Percentiles rank a stretch among this genome's conserved stretches.
These are phyloP conservation scores for Kodamaea suecica DNA, from an alignment of 1,139 yeast species.

Conservation along the genomic window DNA sequence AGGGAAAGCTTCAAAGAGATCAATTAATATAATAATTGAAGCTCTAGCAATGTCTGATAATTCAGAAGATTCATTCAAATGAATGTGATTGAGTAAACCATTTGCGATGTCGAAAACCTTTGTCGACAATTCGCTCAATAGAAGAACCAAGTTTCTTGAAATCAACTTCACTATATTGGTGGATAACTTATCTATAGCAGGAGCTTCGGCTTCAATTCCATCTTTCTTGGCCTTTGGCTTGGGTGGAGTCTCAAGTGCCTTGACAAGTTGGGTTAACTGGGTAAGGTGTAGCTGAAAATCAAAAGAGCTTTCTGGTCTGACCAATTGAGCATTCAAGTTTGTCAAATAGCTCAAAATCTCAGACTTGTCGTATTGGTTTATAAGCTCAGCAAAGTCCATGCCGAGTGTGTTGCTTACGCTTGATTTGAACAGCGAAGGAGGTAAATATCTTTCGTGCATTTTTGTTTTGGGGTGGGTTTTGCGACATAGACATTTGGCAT, in stretches of 20 bases:
- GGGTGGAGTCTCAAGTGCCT: slow-evolving; percentile 9
- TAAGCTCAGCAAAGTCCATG: slow-evolving; percentile 17
- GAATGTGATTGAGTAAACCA: slow-evolving; percentile 30
- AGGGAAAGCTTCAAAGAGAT: slow-evolving; percentile 39
- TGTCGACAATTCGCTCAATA: slow-evolving; percentile 33
- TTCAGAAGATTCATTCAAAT: slow-evolving; percentile 14
- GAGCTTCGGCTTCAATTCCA: slow-evolving; percentile 2
- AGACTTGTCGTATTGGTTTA: slow-evolving; percentile 20
- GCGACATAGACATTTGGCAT: too few relatives aligned
- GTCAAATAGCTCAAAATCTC: slow-evolving; percentile 26
- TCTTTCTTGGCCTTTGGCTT: slow-evolving; percentile 4
- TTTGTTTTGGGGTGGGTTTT: too few relatives aligned
- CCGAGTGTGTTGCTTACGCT: slow-evolving; percentile 1
- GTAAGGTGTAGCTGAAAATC: slow-evolving; percentile 11
- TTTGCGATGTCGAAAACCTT: slow-evolving; percentile 42
- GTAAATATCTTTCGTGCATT: too few relatives aligned
- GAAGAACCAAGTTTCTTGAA: slow-evolving; percentile 28
- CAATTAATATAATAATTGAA: slow-evolving; percentile 34
- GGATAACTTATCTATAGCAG: slow-evolving; percentile 15
- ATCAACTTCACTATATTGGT: slow-evolving; percentile 28
- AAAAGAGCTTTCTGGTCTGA: slow-evolving; percentile 10
- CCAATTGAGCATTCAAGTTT: slow-evolving; percentile 21
- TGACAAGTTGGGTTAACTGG: slow-evolving; percentile 13
- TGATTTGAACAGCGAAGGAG: slow-evolving; percentile 6
- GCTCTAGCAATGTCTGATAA: slow-evolving; percentile 23